Percentiles rank a stretch among this genome's conserved stretches.
Conservation (phyloP, 2,329 filamentous ascomycete genomes). For the Penicillium janthinellum region DNA sequence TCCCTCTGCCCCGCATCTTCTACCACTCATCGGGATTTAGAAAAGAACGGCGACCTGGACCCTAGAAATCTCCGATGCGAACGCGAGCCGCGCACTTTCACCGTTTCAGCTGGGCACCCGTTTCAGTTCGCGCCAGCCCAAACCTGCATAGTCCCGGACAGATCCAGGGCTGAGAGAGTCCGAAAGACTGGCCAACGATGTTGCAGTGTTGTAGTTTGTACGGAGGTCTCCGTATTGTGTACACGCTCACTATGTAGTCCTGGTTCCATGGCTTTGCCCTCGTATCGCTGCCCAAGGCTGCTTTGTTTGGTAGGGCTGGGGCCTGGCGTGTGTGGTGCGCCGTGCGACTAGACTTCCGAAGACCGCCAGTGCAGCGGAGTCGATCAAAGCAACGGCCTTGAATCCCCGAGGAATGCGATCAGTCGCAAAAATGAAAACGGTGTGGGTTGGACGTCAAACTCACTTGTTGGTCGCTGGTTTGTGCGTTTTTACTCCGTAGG, state of each 20-base stretch:
- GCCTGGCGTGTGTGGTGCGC: too few relatives aligned
- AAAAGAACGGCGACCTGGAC: not conserved
- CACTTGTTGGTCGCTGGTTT: not conserved
- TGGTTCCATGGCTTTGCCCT: not conserved
- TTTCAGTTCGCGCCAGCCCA: conserved; percentile 15
- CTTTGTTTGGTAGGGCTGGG: not conserved
- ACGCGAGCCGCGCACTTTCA: not conserved
- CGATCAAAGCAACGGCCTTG: not conserved
- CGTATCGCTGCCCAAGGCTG: not conserved
- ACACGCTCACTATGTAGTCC: not conserved
- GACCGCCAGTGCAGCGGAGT: not conserved
- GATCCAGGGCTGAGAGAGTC: not conserved
- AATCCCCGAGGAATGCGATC: not conserved
- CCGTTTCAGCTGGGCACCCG: conserved; percentile 7
- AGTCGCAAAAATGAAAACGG: not conserved
- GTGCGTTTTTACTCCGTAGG: not conserved
- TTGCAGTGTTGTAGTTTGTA: not conserved
- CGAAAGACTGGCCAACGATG: not conserved
- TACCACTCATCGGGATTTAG: not conserved
- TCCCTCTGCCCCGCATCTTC: too few relatives aligned
- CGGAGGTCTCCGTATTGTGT: not conserved
- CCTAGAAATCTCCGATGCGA: conserved; percentile 8
- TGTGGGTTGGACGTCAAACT: not conserved
- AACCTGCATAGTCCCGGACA: not conserved
- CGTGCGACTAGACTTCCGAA: not conserved